phyloP scores from a whole-genome alignment of 1,139 yeast species.

The Pneumocystis murina region DNA sequence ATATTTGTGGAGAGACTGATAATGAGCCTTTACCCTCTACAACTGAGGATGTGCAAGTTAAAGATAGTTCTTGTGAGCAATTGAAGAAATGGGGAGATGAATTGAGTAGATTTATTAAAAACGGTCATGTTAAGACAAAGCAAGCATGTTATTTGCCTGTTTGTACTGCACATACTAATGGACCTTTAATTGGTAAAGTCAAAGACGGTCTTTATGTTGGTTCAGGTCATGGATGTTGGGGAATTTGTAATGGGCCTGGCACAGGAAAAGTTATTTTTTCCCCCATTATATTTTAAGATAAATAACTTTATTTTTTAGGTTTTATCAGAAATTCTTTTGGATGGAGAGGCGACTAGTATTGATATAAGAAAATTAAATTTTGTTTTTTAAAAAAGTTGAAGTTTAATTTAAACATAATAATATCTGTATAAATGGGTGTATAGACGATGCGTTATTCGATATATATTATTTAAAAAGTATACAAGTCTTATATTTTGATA shows the following conservation, averaged over 20 bases:
- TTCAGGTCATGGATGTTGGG: constrained; percentile 97
- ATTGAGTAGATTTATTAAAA: constrained; percentile 52
- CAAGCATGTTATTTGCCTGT: constrained; percentile 97
- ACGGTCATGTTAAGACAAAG: constrained; percentile 63
- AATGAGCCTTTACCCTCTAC: constrained; percentile 87
- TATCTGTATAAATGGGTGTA: no score
- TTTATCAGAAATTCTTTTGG: constrained; percentile 73
- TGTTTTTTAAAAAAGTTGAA: neutral
- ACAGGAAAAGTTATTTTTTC: constrained; percentile 49
- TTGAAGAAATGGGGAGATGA: constrained; percentile 69
- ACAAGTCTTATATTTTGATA: no score
- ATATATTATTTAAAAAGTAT: no score
- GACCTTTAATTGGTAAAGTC: constrained; percentile 89
- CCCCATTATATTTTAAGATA: neutral
- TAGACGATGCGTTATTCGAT: no score
- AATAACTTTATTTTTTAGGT: constrained; percentile 22
- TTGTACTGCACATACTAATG: constrained; percentile 72
- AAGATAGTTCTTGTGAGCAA: constrained; percentile 75
- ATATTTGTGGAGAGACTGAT: constrained; percentile 96
- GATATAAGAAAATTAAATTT: constrained; percentile 75
- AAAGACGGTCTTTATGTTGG: constrained; percentile 65
- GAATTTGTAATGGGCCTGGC: constrained; percentile 93
- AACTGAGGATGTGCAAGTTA: constrained; percentile 84
- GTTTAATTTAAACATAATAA: neutral
- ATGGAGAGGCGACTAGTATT: constrained; percentile 69